A percentile compares a stretch with the other conserved stretches of the same genome.
Evolutionary conservation across 352 stramenopile species (phyloP).

Genomic region (Pythium dissotocum): DNA sequence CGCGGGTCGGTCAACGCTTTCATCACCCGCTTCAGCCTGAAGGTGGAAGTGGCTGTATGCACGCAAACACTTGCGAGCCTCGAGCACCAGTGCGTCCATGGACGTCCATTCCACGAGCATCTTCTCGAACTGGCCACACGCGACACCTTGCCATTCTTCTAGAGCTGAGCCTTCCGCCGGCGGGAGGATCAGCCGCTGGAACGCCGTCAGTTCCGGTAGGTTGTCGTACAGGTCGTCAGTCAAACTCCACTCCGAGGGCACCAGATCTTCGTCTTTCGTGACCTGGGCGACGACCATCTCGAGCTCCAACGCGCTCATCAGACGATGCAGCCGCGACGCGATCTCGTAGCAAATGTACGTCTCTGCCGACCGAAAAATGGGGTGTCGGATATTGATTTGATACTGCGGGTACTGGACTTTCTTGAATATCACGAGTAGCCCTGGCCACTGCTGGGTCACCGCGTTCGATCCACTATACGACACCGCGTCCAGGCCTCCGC

Average conservation of each 20-base stretch:
- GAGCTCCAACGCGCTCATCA: slow-evolving; percentile 51
- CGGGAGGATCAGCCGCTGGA: slow-evolving; percentile 41
- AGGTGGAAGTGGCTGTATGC: slow-evolving; percentile 25
- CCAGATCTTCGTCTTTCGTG: slow-evolving; percentile 22
- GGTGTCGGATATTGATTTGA: slow-evolving; percentile 29
- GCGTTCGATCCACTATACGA: slow-evolving; percentile 12
- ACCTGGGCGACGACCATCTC: slow-evolving; percentile 36
- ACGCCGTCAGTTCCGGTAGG: slow-evolving; percentile 43
- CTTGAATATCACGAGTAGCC: slow-evolving; percentile 73
- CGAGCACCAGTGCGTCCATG: slow-evolving; percentile 63
- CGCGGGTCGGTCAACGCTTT: slow-evolving; percentile 11
- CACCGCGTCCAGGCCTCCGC: slow-evolving; percentile 15
- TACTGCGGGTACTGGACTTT: slow-evolving; percentile 67
- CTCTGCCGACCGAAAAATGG: slow-evolving; percentile 50
- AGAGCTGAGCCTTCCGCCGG: not conserved
- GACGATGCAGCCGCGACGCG: slow-evolving; percentile 49
- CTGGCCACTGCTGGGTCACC: slow-evolving; percentile 59
- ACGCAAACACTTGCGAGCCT: slow-evolving; percentile 47
- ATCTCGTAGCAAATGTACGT: slow-evolving; percentile 72
- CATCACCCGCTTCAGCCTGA: not conserved
- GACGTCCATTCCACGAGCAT: slow-evolving; percentile 42
- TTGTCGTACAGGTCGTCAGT: slow-evolving; percentile 45
- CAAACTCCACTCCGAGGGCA: slow-evolving; percentile 47
- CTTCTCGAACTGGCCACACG: slow-evolving; percentile 52
- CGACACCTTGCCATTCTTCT: slow-evolving; percentile 32